Conservation (phyloP, 2,329 filamentous ascomycete genomes). For the Ascocoryne sarcoides region DNA sequence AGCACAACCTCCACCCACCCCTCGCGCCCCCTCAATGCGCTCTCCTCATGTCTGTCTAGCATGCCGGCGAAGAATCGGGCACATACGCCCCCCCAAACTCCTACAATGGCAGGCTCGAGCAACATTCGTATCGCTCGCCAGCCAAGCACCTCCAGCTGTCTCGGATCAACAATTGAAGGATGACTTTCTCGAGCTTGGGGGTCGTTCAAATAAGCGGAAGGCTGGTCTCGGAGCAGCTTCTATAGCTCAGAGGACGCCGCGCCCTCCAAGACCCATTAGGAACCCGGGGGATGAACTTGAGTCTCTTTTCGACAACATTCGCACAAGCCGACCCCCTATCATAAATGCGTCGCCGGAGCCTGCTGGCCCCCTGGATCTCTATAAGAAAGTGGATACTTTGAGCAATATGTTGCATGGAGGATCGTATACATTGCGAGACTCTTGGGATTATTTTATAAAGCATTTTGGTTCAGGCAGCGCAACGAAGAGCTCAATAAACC, state of each 20-base stretch:
- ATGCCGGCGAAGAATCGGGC: slow-evolving; percentile 18
- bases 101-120: slow-evolving; percentile 19
- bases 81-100: slow-evolving; percentile 9
- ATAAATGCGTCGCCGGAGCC: slow-evolving; percentile 3
- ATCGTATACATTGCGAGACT: slow-evolving; percentile 13
- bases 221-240: slow-evolving; percentile 3
- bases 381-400: slow-evolving; percentile 21
- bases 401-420: slow-evolving; percentile 22
- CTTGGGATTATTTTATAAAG: slow-evolving; percentile 26
- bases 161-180: slow-evolving; percentile 8
- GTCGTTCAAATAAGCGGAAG: slow-evolving; percentile 2
- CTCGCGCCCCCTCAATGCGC: too few relatives aligned
- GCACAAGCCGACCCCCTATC: slow-evolving; percentile 9
- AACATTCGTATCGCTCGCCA: slow-evolving; percentile 22
- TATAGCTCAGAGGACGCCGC: too few relatives aligned
- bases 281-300: slow-evolving; percentile 23
- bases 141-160: slow-evolving; percentile 8
- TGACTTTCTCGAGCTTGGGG: slow-evolving; percentile 5
- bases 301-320: slow-evolving; percentile 25
- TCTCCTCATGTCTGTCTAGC: slow-evolving; percentile 23
- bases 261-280: too few relatives aligned
- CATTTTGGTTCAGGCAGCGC: slow-evolving; percentile 24
- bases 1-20: too few relatives aligned
- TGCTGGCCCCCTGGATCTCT: slow-evolving; percentile 15
- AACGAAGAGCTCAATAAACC: background rate